Base-by-base conservation (phyloP, 1,284 basidiomycete species). In the Moniliella sp. region DNA sequence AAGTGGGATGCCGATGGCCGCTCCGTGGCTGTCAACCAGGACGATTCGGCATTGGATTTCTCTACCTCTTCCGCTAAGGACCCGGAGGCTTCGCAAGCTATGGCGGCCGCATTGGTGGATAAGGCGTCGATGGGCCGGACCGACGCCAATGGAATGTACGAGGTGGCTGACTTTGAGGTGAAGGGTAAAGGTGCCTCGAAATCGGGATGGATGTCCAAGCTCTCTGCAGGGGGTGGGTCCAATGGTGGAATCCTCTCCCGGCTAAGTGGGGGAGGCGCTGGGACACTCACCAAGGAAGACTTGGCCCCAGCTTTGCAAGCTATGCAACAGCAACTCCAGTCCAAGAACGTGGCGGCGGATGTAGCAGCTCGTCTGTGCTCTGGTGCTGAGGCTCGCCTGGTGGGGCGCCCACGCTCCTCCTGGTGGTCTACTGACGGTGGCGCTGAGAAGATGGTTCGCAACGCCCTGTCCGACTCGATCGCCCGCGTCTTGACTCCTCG, bases 301-400 rank as follows among this genome's bases (percentile, higher is more conserved):
- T 63, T 97, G 25, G 72, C 73, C 41, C 86, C 88, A 4, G 81
- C 91, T 0, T 62, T 97, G 15, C 75, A 77, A 27, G 78, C 75
- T 13, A 97, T 97, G 84, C 83, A 88, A 57, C 78, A 84, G 42
- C 88, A 94, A 61, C 68, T 97, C 29, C 93, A 94, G 79, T 75
- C 79, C 64, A 97, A 97, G 67, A 99, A 99, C 50, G 91, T 99
- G 2, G 91, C 91, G 4, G 79, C 74, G 61, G 82, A 91, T 37
- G 91, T 97, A 42, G 70, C 88, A 5, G 79, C 86, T 40, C 81
- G 86, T 60, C 73, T 99, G 3, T 93, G 86, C 56, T 81, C 88
- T 50, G 75, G 78, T 10, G 84, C 97, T 8, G 82, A 81, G 1
- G 74, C 81, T 46, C 74, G 72, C 25, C 67, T 99, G 23, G 69